phyloP scores from a whole-genome alignment of 164 flowering plant genomes.

The Annona cherimola region DNA sequence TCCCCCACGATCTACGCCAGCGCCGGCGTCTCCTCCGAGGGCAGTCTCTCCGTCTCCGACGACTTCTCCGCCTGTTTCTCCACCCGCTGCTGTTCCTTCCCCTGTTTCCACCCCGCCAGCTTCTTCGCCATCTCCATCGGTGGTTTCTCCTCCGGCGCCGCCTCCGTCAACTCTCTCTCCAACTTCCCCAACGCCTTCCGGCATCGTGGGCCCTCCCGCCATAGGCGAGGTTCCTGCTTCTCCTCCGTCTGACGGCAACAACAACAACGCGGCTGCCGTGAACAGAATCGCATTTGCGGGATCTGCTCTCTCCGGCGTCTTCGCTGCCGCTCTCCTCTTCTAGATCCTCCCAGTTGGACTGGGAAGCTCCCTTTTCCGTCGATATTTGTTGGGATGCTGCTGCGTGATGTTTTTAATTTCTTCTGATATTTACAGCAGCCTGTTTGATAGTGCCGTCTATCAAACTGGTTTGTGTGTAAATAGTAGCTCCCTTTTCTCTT shows the following conservation, averaged over 20 bases:
- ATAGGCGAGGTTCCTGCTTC: not conserved
- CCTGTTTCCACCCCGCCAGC: not conserved
- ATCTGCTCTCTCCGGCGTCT: not conserved
- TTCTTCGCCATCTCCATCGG: slow-evolving; percentile 1
- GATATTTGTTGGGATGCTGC: not conserved
- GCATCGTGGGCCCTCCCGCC: not conserved
- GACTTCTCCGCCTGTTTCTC: not conserved
- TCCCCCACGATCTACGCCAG: not conserved
- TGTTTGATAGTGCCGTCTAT: not conserved
- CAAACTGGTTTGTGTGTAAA: not conserved
- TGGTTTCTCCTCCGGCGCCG: not conserved
- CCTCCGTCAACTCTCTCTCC: not conserved
- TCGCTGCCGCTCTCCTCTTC: not conserved
- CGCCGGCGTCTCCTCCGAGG: not conserved
- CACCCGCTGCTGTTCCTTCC: slow-evolving; percentile 2
- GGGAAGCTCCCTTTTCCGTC: slow-evolving; percentile 2
- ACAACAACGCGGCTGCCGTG: not conserved
- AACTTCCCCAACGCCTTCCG: not conserved
- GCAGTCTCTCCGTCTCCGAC: not conserved
- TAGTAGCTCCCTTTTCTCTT: not conserved
- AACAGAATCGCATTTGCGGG: slow-evolving; percentile 6
- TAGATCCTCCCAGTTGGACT: not conserved
- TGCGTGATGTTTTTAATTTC: not conserved
- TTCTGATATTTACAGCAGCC: not conserved
- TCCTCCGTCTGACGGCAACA: not conserved